Conservation (phyloP, 2,329 filamentous ascomycete species). For the Verticillium klebahnii region DNA sequence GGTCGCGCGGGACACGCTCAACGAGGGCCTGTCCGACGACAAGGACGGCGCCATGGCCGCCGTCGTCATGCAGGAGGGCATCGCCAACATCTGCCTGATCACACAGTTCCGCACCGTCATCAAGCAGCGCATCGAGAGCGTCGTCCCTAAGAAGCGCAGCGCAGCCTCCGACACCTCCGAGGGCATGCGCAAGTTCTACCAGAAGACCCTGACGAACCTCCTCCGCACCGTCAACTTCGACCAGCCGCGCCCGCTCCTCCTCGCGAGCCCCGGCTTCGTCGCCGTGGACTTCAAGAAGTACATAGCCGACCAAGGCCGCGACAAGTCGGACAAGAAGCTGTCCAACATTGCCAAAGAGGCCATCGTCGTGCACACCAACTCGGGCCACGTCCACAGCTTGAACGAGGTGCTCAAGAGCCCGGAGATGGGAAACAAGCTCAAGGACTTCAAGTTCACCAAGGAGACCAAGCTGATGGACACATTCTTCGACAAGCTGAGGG, state of each 20-base stretch:
- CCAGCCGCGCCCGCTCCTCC: conserved; percentile 65
- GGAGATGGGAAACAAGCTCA: conserved; percentile 71
- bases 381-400: conserved; percentile 81
- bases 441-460: conserved; percentile 81
- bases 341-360: conserved; percentile 55
- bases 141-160: conserved; percentile 63
- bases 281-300: conserved; percentile 77
- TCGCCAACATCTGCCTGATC: conserved; percentile 78
- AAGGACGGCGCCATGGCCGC: conserved; percentile 80
- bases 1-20: conserved; percentile 72
- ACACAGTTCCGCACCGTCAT: conserved; percentile 75
- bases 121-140: conserved; percentile 63
- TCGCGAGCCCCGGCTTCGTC: conserved; percentile 87
- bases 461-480: conserved; percentile 83
- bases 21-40: conserved; percentile 73
- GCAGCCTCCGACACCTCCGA: conserved; percentile 62
- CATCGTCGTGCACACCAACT: conserved; percentile 76
- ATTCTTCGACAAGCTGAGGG: conserved; percentile 71
- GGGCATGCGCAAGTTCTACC: conserved; percentile 73
- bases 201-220: conserved; percentile 70
- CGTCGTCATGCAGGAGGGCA: conserved; percentile 87
- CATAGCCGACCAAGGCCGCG: conserved; percentile 55
- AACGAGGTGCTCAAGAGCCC: conserved; percentile 81
- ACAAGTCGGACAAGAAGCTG: conserved; percentile 64
- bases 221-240: conserved; percentile 73